phyloP scores from a whole-genome alignment of 331 rosid genomes.

The Quercus tomentella region DNA sequence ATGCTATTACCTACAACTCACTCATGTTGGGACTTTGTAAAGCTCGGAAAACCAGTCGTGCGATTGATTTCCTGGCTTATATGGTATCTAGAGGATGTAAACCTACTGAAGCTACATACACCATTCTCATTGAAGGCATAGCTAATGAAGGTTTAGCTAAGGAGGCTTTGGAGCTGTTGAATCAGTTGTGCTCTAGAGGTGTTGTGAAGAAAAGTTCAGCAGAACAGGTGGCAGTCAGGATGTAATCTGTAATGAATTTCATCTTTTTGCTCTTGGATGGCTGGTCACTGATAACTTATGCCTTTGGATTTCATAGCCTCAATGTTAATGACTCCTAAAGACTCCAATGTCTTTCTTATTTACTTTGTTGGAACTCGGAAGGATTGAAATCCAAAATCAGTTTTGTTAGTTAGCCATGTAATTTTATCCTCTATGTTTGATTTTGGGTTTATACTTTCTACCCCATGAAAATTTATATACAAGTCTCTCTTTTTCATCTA shows the following conservation, averaged over 20 bases:
- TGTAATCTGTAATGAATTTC: conserved; percentile 31
- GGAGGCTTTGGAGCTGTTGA: conserved; percentile 69
- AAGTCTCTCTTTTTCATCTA: not conserved
- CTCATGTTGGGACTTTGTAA: conserved; percentile 79
- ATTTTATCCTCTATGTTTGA: conserved; percentile 1
- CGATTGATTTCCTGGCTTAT: conserved; percentile 67
- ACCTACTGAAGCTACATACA: conserved; percentile 77
- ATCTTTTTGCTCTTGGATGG: conserved; percentile 3
- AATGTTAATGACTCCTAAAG: not conserved
- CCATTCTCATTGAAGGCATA: conserved; percentile 80
- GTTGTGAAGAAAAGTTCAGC: conserved; percentile 71
- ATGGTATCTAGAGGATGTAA: conserved; percentile 72
- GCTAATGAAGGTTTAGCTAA: conserved; percentile 76
- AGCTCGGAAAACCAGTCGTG: conserved; percentile 54
- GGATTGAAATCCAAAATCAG: conserved; percentile 24
- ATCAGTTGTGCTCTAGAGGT: conserved; percentile 61
- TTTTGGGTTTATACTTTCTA: conserved; percentile 1
- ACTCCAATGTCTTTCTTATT: not conserved
- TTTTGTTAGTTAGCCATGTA: conserved; percentile 33
- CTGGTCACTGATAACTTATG: conserved; percentile 10
- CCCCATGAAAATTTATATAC: not conserved
- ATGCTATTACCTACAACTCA: conserved; percentile 59
- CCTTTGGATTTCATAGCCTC: conserved; percentile 24
- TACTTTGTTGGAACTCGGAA: not conserved
- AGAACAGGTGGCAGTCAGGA: conserved; percentile 52